phyloP scores from a whole-genome alignment of 345 rosid genomes.

The Luvunga scandens region DNA sequence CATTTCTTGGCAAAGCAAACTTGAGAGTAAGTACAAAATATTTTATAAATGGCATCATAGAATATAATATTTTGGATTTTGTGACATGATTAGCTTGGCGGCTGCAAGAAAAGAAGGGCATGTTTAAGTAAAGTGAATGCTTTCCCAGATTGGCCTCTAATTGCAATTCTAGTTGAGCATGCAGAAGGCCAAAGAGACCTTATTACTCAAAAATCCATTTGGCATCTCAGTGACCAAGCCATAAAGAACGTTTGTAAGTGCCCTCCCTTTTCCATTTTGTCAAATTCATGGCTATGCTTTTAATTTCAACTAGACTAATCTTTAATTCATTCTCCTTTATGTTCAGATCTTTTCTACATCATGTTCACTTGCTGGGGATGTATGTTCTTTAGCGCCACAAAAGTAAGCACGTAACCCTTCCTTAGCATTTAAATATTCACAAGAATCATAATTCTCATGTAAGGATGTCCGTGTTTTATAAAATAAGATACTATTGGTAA shows the following conservation, averaged over 20 bases:
- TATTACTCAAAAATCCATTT: conserved; percentile 59
- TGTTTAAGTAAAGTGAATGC: conserved; percentile 46
- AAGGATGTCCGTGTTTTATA: not conserved
- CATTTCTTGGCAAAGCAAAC: not conserved
- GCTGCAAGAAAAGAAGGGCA: conserved; percentile 30
- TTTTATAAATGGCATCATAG: not conserved
- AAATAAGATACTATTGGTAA: too few species aligned
- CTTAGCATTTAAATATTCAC: not conserved
- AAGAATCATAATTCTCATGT: not conserved
- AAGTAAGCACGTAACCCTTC: conserved; percentile 39
- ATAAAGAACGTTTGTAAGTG: conserved; percentile 78
- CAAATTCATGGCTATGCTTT: not conserved
- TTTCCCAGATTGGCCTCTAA: conserved; percentile 68
- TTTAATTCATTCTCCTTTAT: not conserved
- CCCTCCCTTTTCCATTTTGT: not conserved
- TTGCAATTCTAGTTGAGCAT: conserved; percentile 85
- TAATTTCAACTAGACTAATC: not conserved
- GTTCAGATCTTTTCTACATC: conserved; percentile 72
- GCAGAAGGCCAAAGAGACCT: conserved; percentile 67
- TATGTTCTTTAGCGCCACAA: conserved; percentile 71
- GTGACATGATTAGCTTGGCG: conserved; percentile 18
- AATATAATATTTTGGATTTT: not conserved
- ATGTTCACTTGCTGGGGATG: conserved; percentile 98
- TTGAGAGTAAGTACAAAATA: not conserved
- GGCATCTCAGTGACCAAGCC: conserved; percentile 85